Conservation (phyloP, 2,329 filamentous ascomycete genomes). For the Diaporthe humulicola region DNA sequence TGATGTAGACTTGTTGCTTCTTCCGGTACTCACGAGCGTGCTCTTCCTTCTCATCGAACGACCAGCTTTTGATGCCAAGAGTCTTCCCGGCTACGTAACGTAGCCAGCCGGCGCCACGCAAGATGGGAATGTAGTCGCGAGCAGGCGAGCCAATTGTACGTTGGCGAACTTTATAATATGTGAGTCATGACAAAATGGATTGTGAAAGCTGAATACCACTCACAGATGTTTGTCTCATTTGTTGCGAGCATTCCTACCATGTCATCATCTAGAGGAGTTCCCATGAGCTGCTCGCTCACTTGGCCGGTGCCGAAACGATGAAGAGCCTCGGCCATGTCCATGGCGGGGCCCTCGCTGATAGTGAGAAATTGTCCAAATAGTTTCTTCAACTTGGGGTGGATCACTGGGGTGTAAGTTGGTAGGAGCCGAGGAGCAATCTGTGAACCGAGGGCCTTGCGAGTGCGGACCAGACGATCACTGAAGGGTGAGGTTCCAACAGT, state of each 20-base stretch:
- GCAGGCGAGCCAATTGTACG: constrained; percentile 3
- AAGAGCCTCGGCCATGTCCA: background rate
- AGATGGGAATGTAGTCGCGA: background rate
- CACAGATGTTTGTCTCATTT: constrained; percentile 1
- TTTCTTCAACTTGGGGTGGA: constrained; percentile 6
- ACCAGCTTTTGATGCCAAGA: background rate
- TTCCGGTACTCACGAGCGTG: background rate
- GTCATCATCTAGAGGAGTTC: background rate
- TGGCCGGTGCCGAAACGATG: constrained; percentile 2
- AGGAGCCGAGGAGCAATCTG: background rate
- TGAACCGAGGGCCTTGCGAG: background rate
- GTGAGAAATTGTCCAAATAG: background rate
- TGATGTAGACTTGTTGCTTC: background rate
- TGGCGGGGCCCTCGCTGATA: background rate
- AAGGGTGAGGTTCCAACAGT: background rate
- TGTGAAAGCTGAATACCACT: no score
- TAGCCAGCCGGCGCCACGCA: background rate
- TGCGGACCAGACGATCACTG: background rate
- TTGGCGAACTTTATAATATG: background rate
- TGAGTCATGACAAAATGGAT: no score
- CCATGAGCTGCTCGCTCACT: background rate
- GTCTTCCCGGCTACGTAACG: background rate
- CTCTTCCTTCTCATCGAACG: background rate
- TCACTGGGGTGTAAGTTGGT: background rate
- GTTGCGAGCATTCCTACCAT: background rate